Base-by-base conservation (phyloP, 306 rosid genomes). In the Dryas octopetala region DNA sequence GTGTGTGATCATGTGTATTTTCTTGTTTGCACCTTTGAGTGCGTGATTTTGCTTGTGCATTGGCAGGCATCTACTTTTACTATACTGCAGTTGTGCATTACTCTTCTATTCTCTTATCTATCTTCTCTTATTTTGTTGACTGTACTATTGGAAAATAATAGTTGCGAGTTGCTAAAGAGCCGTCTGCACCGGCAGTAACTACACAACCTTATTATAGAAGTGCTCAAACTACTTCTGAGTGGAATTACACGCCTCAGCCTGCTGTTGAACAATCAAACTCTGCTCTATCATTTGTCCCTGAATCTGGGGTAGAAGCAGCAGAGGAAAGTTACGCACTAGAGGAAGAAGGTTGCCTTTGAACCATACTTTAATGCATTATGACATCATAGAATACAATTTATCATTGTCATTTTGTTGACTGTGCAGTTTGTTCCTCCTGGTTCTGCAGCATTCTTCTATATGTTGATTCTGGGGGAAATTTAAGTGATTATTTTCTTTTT, bases 111-210 rank as follows among this genome's bases (percentile, higher is more conserved):
- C 50, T 7, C 7, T 68, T 44, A 3, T 53, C 4, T 65, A 32
- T 32, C 4, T 50, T 54, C 38, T n/a, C 44, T 2, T 44, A 13
- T 46, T 58, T 61, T 49, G 51, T 54, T 64, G 40, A n/a, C 4
- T 4, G 3, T 76, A 55, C 38, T 15, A 50, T 19, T 57, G 73
- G 43, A 73, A 78, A 78, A 76, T 82, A 76, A 82, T 69, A 96
- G 99, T 83, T 96, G 82, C 88, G 88, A 79, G 86, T 87, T 57
- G 57, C 93, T 66, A 92, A 83, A 79, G 97, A 85, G 23, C 92
- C 78, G 48, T n/a, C 93, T 44, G 81, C 82, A 73, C 76, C 80
- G 54, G 74, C 87, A 38, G 76, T 82, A 67, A 74, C 75, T 17
- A 59, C 84, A 13, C 91, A 86, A 76, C 82, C 91, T 28, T 74